phyloP scores from a whole-genome alignment of 768 basidiomycete species.

The Ephemerocybe angulata region DNA sequence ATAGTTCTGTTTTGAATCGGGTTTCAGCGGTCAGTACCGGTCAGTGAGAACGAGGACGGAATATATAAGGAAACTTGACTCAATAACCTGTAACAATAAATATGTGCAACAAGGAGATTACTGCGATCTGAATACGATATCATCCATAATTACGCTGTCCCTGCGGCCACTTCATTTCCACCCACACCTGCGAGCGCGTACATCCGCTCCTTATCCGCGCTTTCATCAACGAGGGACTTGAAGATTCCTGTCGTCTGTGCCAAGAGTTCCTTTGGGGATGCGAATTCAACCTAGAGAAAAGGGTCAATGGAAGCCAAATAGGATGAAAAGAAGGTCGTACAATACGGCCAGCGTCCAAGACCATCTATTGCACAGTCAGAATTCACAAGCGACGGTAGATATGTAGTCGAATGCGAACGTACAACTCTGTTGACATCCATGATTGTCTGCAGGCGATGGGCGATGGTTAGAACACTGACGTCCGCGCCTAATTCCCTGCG shows the following conservation, averaged over 20 bases:
- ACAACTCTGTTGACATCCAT: slow-evolving; percentile 62
- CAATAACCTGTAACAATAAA: too few relatives aligned
- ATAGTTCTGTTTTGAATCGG: too few relatives aligned
- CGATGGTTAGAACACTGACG: slow-evolving; percentile 8
- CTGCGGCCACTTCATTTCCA: too few relatives aligned
- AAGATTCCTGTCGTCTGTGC: slow-evolving; percentile 37
- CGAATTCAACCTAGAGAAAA: slow-evolving; percentile 39
- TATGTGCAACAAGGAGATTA: too few relatives aligned
- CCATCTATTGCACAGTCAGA: slow-evolving; percentile 32
- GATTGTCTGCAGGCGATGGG: slow-evolving; percentile 42
- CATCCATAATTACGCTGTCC: too few relatives aligned
- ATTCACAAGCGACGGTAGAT: slow-evolving; percentile 6
- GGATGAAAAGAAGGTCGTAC: slow-evolving; percentile 20
- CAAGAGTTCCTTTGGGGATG: slow-evolving; percentile 45
- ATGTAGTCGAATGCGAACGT: slow-evolving; percentile 17
- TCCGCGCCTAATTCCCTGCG: slow-evolving; percentile 4
- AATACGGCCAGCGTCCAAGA: slow-evolving; percentile 53
- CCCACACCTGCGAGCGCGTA: slow-evolving; percentile 33
- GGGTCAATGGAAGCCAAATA: not conserved
- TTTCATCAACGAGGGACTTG: slow-evolving; percentile 41
- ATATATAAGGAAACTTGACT: too few relatives aligned
- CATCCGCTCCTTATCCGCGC: slow-evolving; percentile 37
- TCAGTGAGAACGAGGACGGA: too few relatives aligned
- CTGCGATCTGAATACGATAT: too few relatives aligned
- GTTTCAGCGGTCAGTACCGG: too few relatives aligned